Percentiles rank a stretch among this genome's conserved stretches.
These are phyloP conservation scores for Ustilago sp. DNA, from an alignment of 1,284 basidiomycete genomes.

Conservation along the genomic window DNA sequence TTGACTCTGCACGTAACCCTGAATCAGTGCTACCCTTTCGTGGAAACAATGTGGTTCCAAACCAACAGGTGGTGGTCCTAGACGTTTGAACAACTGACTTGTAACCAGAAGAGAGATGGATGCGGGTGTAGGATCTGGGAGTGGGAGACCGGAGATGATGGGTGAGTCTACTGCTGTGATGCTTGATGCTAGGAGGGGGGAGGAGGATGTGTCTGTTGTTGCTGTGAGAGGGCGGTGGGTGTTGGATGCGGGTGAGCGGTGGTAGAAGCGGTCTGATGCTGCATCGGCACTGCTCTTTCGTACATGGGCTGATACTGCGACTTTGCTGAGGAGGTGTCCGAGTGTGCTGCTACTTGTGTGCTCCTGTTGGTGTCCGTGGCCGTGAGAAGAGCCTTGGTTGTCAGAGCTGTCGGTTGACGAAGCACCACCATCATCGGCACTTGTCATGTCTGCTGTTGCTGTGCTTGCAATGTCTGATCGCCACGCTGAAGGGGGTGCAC, in stretches of 20 bases:
- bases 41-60: conserved; percentile 13
- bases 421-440: neutral
- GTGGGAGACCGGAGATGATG: conserved; percentile 15
- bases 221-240: neutral
- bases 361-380: neutral
- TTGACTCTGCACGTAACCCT: conserved; percentile 20
- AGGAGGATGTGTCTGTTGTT: neutral
- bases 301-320: neutral
- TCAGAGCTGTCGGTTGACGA: conserved; percentile 31
- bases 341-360: neutral
- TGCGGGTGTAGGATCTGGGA: neutral
- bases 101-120: conserved; percentile 7
- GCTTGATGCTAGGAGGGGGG: neutral
- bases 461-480: conserved; percentile 4
- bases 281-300: conserved; percentile 2
- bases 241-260: neutral
- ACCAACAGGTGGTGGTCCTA: conserved; percentile 38
- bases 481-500: conserved; percentile 32
- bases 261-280: neutral
- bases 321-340: neutral
- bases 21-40: conserved; percentile 17
- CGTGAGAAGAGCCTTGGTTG: conserved; percentile 20
- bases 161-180: conserved; percentile 9
- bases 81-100: conserved; percentile 27
- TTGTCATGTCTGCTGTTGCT: neutral